Conservation (phyloP, 75 land plant genomes). For the Gnetum montanum region DNA sequence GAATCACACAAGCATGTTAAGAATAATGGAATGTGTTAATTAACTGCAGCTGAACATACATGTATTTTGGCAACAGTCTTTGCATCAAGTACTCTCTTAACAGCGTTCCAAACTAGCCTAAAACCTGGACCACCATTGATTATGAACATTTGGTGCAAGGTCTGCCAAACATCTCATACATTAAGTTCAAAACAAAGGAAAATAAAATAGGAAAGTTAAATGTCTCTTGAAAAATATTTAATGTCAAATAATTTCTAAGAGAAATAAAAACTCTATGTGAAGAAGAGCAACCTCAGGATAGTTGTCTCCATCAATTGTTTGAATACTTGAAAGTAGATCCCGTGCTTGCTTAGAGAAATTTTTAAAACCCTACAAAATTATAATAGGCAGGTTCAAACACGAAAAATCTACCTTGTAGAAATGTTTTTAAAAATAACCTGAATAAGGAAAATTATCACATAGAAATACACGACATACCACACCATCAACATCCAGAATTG, state of each 20-base stretch:
- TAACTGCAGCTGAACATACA: conserved; percentile 14
- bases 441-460: no score
- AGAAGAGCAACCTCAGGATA: conserved; percentile 56
- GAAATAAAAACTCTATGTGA: no score
- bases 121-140: conserved; percentile 76
- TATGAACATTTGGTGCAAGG: conserved; percentile 69
- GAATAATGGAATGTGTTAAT: neutral
- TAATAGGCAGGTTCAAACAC: neutral
- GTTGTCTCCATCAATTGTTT: conserved; percentile 70
- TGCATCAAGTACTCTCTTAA: conserved; percentile 62
- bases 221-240: no score
- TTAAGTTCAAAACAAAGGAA: no score
- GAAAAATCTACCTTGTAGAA: neutral
- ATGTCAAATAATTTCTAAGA: no score
- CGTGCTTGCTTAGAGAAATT: conserved; percentile 46
- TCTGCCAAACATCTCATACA: no score
- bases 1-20: neutral
- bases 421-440: no score
- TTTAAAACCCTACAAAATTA: conserved; percentile 37
- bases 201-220: no score
- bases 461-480: conserved; percentile 53
- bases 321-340: conserved; percentile 44
- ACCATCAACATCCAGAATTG: conserved; percentile 79
- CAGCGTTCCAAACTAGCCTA: conserved; percentile 69
- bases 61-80: conserved; percentile 63